Evolutionary conservation across 768 basidiomycete species (phyloP).

Genomic region (Suillus alpinus): DNA sequence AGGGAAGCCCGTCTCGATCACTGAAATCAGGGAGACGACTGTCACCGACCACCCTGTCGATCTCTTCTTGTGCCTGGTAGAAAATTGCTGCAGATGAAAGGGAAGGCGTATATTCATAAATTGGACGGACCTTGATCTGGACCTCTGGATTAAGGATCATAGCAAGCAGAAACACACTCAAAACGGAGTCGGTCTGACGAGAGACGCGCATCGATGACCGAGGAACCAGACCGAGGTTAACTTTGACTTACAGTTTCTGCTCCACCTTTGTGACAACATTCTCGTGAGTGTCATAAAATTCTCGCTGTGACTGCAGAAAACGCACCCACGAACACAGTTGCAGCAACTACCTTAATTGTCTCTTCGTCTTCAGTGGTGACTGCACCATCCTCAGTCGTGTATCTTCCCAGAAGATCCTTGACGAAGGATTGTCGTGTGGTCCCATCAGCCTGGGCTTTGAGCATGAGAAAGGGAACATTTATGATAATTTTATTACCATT

Average conservation of each 20-base stretch:
- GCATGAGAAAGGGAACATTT: neutral
- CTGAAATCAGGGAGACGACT: slow-evolving; percentile 26
- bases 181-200: slow-evolving; percentile 12
- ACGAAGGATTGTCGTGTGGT: slow-evolving; percentile 22
- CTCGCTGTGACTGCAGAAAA: neutral
- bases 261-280: slow-evolving; percentile 15
- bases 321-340: slow-evolving; percentile 22
- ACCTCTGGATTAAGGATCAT: slow-evolving; percentile 33
- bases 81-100: slow-evolving; percentile 2
- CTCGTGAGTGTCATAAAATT: neutral
- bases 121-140: slow-evolving; percentile 17
- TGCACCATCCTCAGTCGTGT: slow-evolving; percentile 3
- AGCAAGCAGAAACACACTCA: slow-evolving; percentile 30
- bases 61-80: slow-evolving; percentile 25
- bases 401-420: slow-evolving; percentile 7
- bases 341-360: slow-evolving; percentile 20
- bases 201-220: neutral
- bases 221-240: neutral
- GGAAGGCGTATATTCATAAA: neutral
- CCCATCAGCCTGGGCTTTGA: slow-evolving; percentile 14
- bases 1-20: slow-evolving; percentile 29
- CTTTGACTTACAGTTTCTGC: slow-evolving; percentile 22
- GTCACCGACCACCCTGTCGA: slow-evolving; percentile 30
- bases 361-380: slow-evolving; percentile 9
- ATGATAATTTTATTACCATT: slow-evolving; percentile 18